Conservation (phyloP, 768 basidiomycete genomes). For the Hericium coralloides region DNA sequence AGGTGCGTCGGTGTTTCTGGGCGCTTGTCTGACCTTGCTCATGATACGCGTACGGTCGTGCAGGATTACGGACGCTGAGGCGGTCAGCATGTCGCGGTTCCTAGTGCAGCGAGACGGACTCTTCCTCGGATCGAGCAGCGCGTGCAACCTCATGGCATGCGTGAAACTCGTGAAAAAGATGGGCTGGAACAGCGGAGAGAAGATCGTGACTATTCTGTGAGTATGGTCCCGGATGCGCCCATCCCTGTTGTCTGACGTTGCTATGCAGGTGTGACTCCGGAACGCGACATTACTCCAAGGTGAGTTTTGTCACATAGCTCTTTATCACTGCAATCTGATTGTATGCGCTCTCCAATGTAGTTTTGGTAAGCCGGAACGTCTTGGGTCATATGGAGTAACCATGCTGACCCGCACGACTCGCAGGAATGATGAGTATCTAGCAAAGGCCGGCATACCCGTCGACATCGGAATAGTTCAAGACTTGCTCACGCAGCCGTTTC, state of each 20-base stretch:
- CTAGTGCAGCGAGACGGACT: slow-evolving; percentile 86
- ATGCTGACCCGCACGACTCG: not conserved
- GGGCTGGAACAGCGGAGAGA: slow-evolving; percentile 60
- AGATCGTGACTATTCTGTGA: slow-evolving; percentile 81
- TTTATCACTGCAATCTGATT: not conserved
- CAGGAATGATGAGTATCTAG: slow-evolving; percentile 48
- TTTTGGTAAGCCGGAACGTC: slow-evolving; percentile 36
- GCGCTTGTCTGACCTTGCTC: not conserved
- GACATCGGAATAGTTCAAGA: slow-evolving; percentile 32
- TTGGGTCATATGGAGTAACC: not conserved
- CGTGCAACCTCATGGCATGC: slow-evolving; percentile 92
- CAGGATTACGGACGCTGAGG: slow-evolving; percentile 89
- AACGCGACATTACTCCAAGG: slow-evolving; percentile 87
- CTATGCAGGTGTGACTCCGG: slow-evolving; percentile 71
- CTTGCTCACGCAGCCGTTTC: slow-evolving; percentile 23
- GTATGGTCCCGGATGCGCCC: slow-evolving; percentile 13
- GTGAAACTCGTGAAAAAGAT: slow-evolving; percentile 67
- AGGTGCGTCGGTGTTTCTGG: slow-evolving; percentile 33
- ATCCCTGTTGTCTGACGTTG: slow-evolving; percentile 24
- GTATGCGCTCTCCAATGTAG: slow-evolving; percentile 16
- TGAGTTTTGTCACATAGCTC: slow-evolving; percentile 23
- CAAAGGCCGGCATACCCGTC: slow-evolving; percentile 30
- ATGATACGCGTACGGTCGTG: not conserved
- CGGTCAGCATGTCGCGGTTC: slow-evolving; percentile 92
- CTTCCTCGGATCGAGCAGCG: slow-evolving; percentile 93